These are phyloP conservation scores for Rutstroemia sp. DNA, from an alignment of 2,329 filamentous ascomycete genomes.

Conservation along the genomic window DNA sequence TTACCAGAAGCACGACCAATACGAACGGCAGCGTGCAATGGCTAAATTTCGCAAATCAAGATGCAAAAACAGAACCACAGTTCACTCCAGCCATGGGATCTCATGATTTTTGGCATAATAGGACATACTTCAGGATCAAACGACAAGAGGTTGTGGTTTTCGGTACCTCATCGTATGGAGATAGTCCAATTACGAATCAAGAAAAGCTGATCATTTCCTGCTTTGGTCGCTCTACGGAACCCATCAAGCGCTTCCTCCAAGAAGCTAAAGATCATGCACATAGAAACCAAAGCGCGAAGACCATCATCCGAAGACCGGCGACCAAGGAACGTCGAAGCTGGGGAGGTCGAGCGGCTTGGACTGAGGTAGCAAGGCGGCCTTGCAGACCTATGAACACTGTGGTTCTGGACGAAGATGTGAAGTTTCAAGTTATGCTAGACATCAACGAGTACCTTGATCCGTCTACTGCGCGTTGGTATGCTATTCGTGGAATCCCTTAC, in stretches of 20 bases:
- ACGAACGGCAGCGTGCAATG: conserved; percentile 35
- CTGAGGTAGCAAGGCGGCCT: conserved; percentile 52
- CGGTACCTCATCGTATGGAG: conserved; percentile 13
- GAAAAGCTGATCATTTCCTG: conserved; percentile 48
- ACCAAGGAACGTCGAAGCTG: conserved; percentile 40
- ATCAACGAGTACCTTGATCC: conserved; percentile 75
- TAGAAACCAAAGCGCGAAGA: conserved; percentile 46
- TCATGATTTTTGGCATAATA: conserved; percentile 47
- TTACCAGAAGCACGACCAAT: conserved; percentile 36
- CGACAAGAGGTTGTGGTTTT: conserved; percentile 21
- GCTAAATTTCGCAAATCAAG: conserved; percentile 53
- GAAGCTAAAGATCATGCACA: conserved; percentile 47
- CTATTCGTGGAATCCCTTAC: conserved; percentile 67
- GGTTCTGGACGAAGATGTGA: conserved; percentile 61
- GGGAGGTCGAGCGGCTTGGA: conserved; percentile 41
- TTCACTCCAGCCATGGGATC: conserved; percentile 47
- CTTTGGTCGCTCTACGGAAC: conserved; percentile 41
- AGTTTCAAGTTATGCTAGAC: conserved; percentile 58
- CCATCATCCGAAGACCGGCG: conserved; percentile 48
- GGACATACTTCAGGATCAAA: conserved; percentile 41
- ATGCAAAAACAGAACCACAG: conserved; percentile 43
- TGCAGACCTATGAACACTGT: conserved; percentile 69
- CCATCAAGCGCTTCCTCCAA: conserved; percentile 48
- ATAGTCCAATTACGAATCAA: conserved; percentile 39
- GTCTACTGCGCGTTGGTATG: conserved; percentile 63